Conservation (phyloP, 768 basidiomycete species). For the Lactarius sp. region DNA sequence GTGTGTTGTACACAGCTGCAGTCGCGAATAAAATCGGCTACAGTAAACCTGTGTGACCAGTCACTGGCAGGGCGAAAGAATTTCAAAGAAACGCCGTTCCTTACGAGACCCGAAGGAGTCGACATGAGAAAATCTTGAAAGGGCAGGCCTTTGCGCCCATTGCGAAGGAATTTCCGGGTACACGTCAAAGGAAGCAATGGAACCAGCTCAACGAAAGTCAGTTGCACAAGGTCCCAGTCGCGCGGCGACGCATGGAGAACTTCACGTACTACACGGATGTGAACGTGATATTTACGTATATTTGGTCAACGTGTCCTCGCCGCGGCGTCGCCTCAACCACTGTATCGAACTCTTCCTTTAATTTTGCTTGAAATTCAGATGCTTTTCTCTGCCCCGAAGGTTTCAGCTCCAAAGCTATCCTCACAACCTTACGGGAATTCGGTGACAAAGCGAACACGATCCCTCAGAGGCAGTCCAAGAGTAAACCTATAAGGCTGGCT, state of each 20-base stretch:
- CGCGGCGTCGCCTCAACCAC: not conserved
- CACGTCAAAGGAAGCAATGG: no score
- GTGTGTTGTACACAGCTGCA: not conserved
- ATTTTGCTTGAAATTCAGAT: conserved; percentile 18
- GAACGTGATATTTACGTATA: conserved; percentile 15
- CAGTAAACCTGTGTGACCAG: no score
- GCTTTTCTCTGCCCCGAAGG: conserved; percentile 12
- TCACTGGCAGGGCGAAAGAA: no score
- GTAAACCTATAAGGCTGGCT: not conserved
- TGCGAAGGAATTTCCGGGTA: no score
- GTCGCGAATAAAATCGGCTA: not conserved
- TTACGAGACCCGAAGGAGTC: no score
- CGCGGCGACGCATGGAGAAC: no score
- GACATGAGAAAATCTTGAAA: no score
- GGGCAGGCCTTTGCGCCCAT: no score
- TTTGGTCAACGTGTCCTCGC: conserved; percentile 1
- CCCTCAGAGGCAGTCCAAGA: conserved; percentile 5
- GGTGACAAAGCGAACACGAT: conserved; percentile 19
- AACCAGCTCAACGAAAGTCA: no score
- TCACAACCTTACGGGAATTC: conserved; percentile 16
- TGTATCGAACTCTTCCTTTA: not conserved
- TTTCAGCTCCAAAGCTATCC: conserved; percentile 14
- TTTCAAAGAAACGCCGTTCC: no score
- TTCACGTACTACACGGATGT: not conserved
- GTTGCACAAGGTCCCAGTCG: no score